These are phyloP conservation scores for Xanthoparmelia taractica DNA, from an alignment of 495 filamentous ascomycete species.

Conservation along the genomic window DNA sequence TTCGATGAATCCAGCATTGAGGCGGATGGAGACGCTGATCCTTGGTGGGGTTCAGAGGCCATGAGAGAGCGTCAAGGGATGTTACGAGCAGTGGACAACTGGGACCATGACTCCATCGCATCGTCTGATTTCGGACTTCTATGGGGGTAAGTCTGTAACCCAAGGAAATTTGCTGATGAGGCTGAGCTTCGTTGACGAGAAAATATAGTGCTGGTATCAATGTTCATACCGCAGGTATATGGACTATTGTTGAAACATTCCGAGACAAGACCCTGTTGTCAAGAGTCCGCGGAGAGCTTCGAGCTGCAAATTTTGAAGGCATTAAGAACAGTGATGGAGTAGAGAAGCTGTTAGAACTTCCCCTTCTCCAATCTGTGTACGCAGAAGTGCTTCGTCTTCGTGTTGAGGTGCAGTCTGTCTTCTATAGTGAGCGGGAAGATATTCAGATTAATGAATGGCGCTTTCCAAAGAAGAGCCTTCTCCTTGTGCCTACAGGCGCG, in stretches of 20 bases:
- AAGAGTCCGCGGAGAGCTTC: conserved; percentile 16
- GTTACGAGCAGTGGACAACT: conserved; percentile 14
- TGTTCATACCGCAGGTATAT: conserved; percentile 16
- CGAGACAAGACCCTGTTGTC: conserved; percentile 17
- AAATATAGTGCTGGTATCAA: conserved; percentile 12
- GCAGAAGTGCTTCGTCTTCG: conserved; percentile 23
- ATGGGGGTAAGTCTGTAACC: conserved; percentile 18
- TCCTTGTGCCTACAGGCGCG: conserved; percentile 10
- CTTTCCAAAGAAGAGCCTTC: conserved; percentile 7
- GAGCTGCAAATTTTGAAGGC: neutral
- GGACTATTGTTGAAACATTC: conserved; percentile 21
- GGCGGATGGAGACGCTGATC: conserved; percentile 18
- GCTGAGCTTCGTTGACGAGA: neutral
- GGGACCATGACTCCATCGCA: conserved; percentile 19
- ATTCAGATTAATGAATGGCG: conserved; percentile 16
- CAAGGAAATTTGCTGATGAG: neutral
- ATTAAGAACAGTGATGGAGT: conserved; percentile 11
- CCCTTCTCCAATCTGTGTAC: conserved; percentile 21
- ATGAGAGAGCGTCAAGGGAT: conserved; percentile 19
- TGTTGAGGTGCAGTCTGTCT: conserved; percentile 12
- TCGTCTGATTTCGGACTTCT: conserved; percentile 21
- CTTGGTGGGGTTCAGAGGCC: conserved; percentile 20
- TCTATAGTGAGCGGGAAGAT: conserved; percentile 14
- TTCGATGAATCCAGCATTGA: conserved; percentile 17
- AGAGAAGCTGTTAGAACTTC: conserved; percentile 13